phyloP scores from a whole-genome alignment of 176 grass and related monocot genomes.

The sorghum (Sorghum bicolor) region Sorghum_bicolor_NCBIv3 NC_012871.2:61764001-61764500 shows the following conservation, averaged over 20 bases:
- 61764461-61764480: neutral
- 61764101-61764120: neutral
- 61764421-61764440: constrained; percentile 7
- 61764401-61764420: constrained; percentile 91
- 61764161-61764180: constrained; percentile 50
- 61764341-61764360: constrained; percentile 53
- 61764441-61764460: constrained; percentile 24
- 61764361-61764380: constrained; percentile 70
- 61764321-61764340: constrained; percentile 63
- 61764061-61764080: constrained; percentile 74
- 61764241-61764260: constrained; percentile 46
- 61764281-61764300: constrained; percentile 57
- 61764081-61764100: constrained; percentile 67
- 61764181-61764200: constrained; percentile 81
- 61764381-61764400: constrained; percentile 41
- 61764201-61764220: constrained; percentile 60
- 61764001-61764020: constrained; percentile 58
- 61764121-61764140: neutral
- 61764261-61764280: constrained; percentile 58
- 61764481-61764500: neutral
- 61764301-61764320: constrained; percentile 60
- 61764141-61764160: neutral
- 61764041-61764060: constrained; percentile 84
- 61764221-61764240: constrained; percentile 40
- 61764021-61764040: constrained; percentile 74